Percentiles rank a stretch among this genome's conserved stretches.
phyloP scores from a whole-genome alignment of 257 asterid species.

The Capsicum pubescens region DNA sequence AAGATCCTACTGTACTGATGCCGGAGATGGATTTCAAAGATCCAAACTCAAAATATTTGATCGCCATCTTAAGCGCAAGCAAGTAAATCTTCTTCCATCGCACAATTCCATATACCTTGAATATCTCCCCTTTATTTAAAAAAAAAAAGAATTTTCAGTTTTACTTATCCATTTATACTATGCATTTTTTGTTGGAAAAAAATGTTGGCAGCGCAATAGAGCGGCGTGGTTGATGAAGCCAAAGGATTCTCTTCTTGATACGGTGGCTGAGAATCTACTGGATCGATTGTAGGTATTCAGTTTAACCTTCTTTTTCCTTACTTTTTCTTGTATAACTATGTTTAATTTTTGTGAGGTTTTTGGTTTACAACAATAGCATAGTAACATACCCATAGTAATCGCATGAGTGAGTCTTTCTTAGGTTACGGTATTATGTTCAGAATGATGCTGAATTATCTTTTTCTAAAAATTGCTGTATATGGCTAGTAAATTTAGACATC shows the following conservation, averaged over 20 bases:
- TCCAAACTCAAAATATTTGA: slow-evolving; percentile 76
- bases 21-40: slow-evolving; percentile 44
- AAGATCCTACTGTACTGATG: slow-evolving; percentile 57
- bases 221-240: slow-evolving; percentile 92
- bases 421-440: background rate
- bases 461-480: background rate
- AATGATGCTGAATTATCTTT: background rate
- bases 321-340: background rate
- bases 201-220: slow-evolving; percentile 73
- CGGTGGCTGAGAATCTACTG: slow-evolving; percentile 84
- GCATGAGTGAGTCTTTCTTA: background rate
- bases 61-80: slow-evolving; percentile 89
- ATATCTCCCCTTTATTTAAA: background rate
- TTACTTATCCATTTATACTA: background rate
- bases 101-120: background rate
- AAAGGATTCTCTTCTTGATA: slow-evolving; percentile 71
- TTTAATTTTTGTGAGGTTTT: background rate
- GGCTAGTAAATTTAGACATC: background rate
- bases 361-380: background rate
- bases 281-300: slow-evolving; percentile 83
- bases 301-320: background rate
- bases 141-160: background rate
- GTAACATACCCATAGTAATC: background rate
- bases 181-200: background rate
- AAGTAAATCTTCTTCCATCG: slow-evolving; percentile 45